Evolutionary conservation across 2,329 filamentous ascomycete species (phyloP).

Genomic region (Corinectria fuckeliana): DNA sequence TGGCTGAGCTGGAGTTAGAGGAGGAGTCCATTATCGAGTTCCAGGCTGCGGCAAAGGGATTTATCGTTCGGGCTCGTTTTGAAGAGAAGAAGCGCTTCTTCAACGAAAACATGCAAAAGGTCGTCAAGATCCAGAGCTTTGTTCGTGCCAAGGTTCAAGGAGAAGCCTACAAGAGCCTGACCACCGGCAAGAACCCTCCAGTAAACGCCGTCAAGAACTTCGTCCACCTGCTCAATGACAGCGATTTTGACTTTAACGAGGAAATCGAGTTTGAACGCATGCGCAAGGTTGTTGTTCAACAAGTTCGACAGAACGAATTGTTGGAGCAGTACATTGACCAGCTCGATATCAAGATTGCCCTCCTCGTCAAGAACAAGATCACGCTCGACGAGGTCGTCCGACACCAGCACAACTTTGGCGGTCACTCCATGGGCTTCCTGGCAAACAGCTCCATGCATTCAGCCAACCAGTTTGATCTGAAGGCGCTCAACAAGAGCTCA

Average conservation of each 20-base stretch:
- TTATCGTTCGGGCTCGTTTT: constrained; percentile 76
- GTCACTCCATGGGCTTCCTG: constrained; percentile 82
- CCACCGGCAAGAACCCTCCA: constrained; percentile 93
- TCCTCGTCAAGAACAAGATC: constrained; percentile 99
- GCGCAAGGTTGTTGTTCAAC: constrained; percentile 94
- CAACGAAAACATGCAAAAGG: constrained; percentile 97
- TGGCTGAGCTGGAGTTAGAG: constrained; percentile 81
- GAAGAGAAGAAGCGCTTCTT: constrained; percentile 88
- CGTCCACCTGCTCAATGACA: constrained; percentile 96
- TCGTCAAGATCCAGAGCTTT: constrained; percentile 98
- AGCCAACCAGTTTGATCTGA: constrained; percentile 92
- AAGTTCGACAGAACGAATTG: constrained; percentile 96
- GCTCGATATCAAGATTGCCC: constrained; percentile 97
- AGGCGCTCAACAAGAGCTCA: constrained; percentile 96
- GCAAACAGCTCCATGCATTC: constrained; percentile 89
- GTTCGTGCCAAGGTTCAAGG: constrained; percentile 94
- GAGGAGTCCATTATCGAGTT: constrained; percentile 78
- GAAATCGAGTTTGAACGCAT: constrained; percentile 96
- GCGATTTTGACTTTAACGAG: constrained; percentile 98
- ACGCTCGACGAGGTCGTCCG: constrained; percentile 97
- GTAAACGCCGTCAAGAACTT: constrained; percentile 98
- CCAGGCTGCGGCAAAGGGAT: constrained; percentile 76
- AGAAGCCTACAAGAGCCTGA: constrained; percentile 97
- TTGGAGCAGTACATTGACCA: constrained; percentile 98
- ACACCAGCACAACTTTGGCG: constrained; percentile 95